Conservation (phyloP, 805 yeast species). For the Suhomyces kilbournensis region DNA sequence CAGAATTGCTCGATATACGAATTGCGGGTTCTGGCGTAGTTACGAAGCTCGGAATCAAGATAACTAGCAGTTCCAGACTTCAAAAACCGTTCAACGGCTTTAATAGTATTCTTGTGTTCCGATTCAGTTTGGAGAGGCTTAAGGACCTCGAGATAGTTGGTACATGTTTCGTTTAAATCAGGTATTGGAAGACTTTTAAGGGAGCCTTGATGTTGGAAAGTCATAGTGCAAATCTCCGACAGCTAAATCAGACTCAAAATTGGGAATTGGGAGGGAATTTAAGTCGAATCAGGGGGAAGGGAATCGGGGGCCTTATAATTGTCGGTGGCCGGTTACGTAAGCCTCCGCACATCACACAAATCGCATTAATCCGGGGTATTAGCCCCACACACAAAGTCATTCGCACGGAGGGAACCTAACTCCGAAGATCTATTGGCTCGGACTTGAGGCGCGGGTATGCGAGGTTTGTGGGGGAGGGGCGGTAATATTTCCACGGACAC, state of each 20-base stretch:
- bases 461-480: not conserved
- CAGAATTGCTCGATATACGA: slow-evolving; percentile 92
- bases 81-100: slow-evolving; percentile 57
- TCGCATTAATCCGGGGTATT: slow-evolving; percentile 5
- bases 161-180: slow-evolving; percentile 62
- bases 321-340: slow-evolving; percentile 1
- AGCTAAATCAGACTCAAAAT: not conserved
- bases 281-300: not conserved
- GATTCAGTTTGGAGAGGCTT: slow-evolving; percentile 77
- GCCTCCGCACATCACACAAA: not conserved
- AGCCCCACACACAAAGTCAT: slow-evolving; percentile 3
- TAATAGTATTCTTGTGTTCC: slow-evolving; percentile 61
- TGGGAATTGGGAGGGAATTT: not conserved
- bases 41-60: slow-evolving; percentile 62
- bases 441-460: not conserved
- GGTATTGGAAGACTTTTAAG: slow-evolving; percentile 79
- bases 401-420: slow-evolving; percentile 2
- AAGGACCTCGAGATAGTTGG: slow-evolving; percentile 60
- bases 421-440: slow-evolving; percentile 1
- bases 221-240: slow-evolving; percentile 9
- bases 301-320: not conserved
- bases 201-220: slow-evolving; percentile 59
- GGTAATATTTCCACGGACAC: not conserved
- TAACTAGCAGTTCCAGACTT: slow-evolving; percentile 48
- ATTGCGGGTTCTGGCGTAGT: slow-evolving; percentile 59